These are phyloP conservation scores for Mucor racemosus DNA, from an alignment of 371 early-diverging fungal genomes.

Conservation along the genomic window DNA sequence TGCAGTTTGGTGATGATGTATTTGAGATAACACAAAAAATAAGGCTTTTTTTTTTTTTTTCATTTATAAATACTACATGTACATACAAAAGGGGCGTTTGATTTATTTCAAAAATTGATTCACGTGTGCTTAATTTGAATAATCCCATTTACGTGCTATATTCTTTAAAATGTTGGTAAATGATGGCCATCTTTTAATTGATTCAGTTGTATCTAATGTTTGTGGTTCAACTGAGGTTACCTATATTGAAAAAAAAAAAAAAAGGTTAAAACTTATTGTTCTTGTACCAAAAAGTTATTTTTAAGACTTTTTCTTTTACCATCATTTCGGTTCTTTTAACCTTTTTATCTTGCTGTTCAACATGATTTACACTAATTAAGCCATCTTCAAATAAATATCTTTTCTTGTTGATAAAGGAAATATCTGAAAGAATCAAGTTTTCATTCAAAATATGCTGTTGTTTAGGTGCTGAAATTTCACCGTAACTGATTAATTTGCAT, in stretches of 20 bases:
- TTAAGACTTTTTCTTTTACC: conserved; percentile 25
- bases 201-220: conserved; percentile 4
- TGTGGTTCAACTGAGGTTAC: conserved; percentile 26
- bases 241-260: conserved; percentile 10
- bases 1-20: neutral
- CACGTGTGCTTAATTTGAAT: conserved; percentile 5
- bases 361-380: conserved; percentile 33
- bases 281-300: neutral
- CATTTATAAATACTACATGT: neutral
- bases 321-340: conserved; percentile 31
- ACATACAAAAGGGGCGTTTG: neutral
- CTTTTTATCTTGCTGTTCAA: conserved; percentile 38
- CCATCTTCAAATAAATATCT: conserved; percentile 25
- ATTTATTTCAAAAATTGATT: conserved; percentile 3
- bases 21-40: conserved; percentile 3
- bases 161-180: conserved; percentile 10
- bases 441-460: neutral
- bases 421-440: conserved; percentile 33
- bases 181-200: conserved; percentile 20
- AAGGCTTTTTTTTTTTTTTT: neutral
- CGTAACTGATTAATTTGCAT: conserved; percentile 33
- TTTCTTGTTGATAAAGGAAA: conserved; percentile 37
- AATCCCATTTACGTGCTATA: conserved; percentile 22
- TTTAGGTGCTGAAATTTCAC: conserved; percentile 36
- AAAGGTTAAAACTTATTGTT: neutral